phyloP scores from a whole-genome alignment of 768 basidiomycete genomes.

The Kwoniella newhampshirensis region DNA sequence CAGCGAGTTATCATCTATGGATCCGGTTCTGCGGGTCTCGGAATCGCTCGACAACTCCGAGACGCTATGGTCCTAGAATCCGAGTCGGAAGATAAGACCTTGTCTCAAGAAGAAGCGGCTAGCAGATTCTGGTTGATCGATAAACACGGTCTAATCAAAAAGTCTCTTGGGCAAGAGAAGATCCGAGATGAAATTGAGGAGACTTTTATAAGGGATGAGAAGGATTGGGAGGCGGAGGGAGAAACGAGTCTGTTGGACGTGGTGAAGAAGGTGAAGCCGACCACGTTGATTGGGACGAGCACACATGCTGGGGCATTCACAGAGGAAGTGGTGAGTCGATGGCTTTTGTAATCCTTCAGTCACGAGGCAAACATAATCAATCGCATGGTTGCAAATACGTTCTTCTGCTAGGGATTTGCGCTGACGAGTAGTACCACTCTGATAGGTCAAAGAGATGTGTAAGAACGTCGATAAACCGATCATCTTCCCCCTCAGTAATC shows the following conservation, averaged over 20 bases:
- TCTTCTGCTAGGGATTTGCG: neutral
- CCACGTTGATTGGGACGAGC: slow-evolving; percentile 79
- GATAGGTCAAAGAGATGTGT: slow-evolving; percentile 59
- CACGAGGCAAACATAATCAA: too few relatives aligned
- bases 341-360: neutral
- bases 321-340: slow-evolving; percentile 62
- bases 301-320: slow-evolving; percentile 76
- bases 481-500: slow-evolving; percentile 81
- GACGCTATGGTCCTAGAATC: slow-evolving; percentile 65
- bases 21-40: slow-evolving; percentile 71
- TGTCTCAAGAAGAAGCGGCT: slow-evolving; percentile 64
- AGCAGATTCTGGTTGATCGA: slow-evolving; percentile 72
- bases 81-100: slow-evolving; percentile 39
- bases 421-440: neutral
- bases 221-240: slow-evolving; percentile 58
- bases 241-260: slow-evolving; percentile 62
- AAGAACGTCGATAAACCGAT: slow-evolving; percentile 71
- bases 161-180: slow-evolving; percentile 55
- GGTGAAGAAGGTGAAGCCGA: slow-evolving; percentile 71
- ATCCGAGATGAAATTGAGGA: slow-evolving; percentile 57
- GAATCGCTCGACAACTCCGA: slow-evolving; percentile 66
- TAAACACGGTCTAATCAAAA: slow-evolving; percentile 63
- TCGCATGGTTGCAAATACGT: neutral
- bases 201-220: slow-evolving; percentile 59
- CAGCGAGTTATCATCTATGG: slow-evolving; percentile 79